Percentiles rank a stretch among this genome's conserved stretches.
Conservation (phyloP, 1,139 yeast genomes). For the Taiozyma sp. region DNA sequence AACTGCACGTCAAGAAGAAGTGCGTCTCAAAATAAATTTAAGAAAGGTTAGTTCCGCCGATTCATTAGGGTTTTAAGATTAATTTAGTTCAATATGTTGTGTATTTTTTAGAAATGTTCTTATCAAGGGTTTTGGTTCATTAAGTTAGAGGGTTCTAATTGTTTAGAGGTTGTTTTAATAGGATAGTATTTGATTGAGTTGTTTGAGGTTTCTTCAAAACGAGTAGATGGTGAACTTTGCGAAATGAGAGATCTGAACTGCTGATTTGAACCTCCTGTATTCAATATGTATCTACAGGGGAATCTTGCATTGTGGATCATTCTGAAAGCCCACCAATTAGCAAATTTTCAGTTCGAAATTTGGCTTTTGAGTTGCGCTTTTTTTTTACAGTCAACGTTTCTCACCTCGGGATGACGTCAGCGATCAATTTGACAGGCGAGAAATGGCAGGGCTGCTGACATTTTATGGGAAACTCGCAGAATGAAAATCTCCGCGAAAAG, state of each 20-base stretch:
- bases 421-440: too few relatives aligned
- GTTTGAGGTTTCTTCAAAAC: not conserved
- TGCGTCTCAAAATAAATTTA: not conserved
- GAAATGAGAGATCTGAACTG: too few relatives aligned
- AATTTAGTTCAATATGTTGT: not conserved
- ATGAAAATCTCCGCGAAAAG: not conserved
- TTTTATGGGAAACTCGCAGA: not conserved
- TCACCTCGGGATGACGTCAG: too few relatives aligned
- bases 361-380: not conserved
- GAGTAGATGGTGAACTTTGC: too few relatives aligned
- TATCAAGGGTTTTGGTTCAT: not conserved
- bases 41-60: not conserved
- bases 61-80: not conserved
- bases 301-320: too few relatives aligned
- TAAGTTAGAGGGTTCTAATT: not conserved
- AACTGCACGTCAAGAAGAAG: conserved; percentile 13
- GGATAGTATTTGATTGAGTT: not conserved
- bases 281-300: too few relatives aligned
- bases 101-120: not conserved
- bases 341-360: too few relatives aligned
- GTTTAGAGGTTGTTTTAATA: not conserved
- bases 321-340: too few relatives aligned
- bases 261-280: too few relatives aligned
- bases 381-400: too few relatives aligned
- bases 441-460: too few relatives aligned